phyloP scores from a whole-genome alignment of 2,329 filamentous ascomycete genomes.

The Aspergillus sp. region DNA sequence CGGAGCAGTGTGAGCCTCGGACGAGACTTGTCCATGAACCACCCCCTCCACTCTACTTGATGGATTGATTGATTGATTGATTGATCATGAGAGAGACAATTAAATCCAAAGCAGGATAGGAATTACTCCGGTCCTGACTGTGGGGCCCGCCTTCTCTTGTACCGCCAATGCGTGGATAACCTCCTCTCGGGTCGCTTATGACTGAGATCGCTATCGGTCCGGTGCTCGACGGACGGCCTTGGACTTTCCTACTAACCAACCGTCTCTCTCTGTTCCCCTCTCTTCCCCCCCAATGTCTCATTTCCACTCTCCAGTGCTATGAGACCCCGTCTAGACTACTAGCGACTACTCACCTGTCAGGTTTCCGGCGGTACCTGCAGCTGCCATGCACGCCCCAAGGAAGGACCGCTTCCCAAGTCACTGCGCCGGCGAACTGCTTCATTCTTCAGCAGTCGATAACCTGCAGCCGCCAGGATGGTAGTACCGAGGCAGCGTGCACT shows the following conservation, averaged over 20 bases:
- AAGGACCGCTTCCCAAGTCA: not conserved
- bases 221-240: too few species aligned
- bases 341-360: constrained; percentile 5
- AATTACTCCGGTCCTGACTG: constrained; percentile 4
- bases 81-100: not conserved
- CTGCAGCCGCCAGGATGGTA: not conserved
- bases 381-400: constrained; percentile 18
- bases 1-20: not conserved
- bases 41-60: not conserved
- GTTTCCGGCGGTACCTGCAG: constrained; percentile 23
- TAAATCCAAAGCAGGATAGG: not conserved
- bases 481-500: not conserved
- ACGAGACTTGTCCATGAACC: not conserved
- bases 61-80: not conserved
- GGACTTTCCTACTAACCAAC: too few species aligned
- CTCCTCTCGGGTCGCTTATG: not conserved
- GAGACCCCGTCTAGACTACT: not conserved
- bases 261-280: not conserved
- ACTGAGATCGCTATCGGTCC: not conserved
- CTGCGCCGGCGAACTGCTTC: not conserved
- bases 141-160: not conserved
- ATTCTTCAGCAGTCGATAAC: constrained; percentile 5
- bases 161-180: not conserved
- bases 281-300: not conserved
- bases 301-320: not conserved